Conservation (phyloP, 2,329 filamentous ascomycete species). For the Penicillium occitanis region DNA sequence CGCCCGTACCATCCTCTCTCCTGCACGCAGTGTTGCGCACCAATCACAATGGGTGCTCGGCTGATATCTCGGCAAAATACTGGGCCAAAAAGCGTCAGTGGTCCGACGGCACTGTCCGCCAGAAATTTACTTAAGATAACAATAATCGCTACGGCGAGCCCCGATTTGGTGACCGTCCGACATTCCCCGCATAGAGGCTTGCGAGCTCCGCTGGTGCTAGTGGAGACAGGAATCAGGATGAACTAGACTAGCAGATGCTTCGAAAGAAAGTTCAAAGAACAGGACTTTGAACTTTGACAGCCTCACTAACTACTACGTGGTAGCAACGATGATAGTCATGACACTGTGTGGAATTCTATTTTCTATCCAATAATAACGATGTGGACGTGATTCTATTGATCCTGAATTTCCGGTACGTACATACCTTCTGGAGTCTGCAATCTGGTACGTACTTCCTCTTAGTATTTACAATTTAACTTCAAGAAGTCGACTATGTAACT, state of each 20-base stretch:
- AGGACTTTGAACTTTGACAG: constrained; percentile 1
- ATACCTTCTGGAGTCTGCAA: neutral
- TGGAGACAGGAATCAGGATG: neutral
- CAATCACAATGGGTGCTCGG: neutral
- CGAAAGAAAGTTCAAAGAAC: neutral
- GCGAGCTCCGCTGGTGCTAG: neutral
- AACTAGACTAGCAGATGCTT: neutral
- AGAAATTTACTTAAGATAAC: constrained; percentile 4
- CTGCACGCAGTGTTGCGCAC: neutral
- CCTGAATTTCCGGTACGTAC: neutral
- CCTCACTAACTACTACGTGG: neutral
- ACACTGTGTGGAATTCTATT: neutral
- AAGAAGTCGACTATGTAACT: neutral
- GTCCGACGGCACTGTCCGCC: neutral
- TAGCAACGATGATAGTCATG: neutral
- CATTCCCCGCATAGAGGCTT: constrained; percentile 14
- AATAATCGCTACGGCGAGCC: constrained; percentile 1
- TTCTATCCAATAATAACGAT: neutral
- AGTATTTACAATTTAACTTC: neutral
- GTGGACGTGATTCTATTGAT: neutral
- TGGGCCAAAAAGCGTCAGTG: neutral
- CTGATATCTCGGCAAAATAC: constrained; percentile 3
- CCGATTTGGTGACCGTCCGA: constrained; percentile 9
- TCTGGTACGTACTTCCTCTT: neutral
- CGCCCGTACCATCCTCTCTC: neutral